Evolutionary conservation across 2,329 filamentous ascomycete species (phyloP), one percentile per base, ranked within the genome.

Genomic region (Penicillium sp.): DNA sequence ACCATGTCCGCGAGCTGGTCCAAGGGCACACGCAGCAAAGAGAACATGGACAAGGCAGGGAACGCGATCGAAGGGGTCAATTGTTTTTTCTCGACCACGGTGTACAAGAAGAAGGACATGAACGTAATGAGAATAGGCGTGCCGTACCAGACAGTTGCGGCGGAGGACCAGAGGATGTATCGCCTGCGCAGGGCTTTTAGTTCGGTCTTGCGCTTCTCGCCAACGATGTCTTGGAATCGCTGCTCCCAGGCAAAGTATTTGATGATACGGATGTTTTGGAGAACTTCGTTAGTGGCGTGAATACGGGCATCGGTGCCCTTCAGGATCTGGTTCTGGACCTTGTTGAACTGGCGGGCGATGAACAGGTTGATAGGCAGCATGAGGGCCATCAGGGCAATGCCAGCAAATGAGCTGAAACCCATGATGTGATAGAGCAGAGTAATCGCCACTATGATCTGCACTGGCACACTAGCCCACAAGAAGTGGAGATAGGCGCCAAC

Each of bases 191-290:
- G 71, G 29, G 88, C 82, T 60, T 79, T 82, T 45, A 98, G 77
- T 68, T 98, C 93, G 3, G 75, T 75, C 38, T 77, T 76, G 54
- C 93, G 83, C 72, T 95, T 96, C 67, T 96, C 91, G 53, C 94
- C 86, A 31, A 98, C 88, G 48, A 88, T 82, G 21, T 81, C 80
- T 50, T 87, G 81, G 66, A 96, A 98, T 2, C 91, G 85, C 60
- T 89, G 83, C 68, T 98, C 93, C 93, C 93, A 98, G 0, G 93
- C 91, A 66, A 98, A 98, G 69, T 93, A 98, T 67, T 98, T 98
- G 79, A 98, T 97, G 66, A 98, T 96, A 45, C 93, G 83, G 57
- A 98, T 97, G 62, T 97, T 98, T 64, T 95, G 90, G 26, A 98
- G 75, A 7, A 97, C 87, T 69, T 98, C 93, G 66, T 98, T 98